Evolutionary conservation across 106 monocot species (phyloP).

Genomic region (Acorus calamus): DNA sequence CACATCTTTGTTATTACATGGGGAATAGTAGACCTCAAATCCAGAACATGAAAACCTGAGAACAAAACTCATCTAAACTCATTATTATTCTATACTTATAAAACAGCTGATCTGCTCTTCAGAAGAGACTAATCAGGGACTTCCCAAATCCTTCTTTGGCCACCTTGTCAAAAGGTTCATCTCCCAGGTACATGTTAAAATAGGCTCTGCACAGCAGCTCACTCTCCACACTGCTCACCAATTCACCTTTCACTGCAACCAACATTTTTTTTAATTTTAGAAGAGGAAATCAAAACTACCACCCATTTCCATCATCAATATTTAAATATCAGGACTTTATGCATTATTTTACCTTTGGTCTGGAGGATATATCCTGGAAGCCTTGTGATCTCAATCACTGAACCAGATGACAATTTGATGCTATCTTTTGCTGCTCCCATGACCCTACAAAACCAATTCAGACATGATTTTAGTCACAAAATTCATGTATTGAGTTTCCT

Average conservation of each 20-base stretch:
- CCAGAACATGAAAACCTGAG: no score
- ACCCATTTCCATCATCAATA: neutral
- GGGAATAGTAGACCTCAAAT: no score
- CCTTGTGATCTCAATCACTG: constrained; percentile 46
- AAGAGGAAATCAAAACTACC: neutral
- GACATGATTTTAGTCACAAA: neutral
- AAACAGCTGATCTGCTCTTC: neutral
- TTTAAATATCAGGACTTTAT: neutral
- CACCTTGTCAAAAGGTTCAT: constrained; percentile 57
- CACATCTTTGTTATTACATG: no score
- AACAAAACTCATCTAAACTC: no score
- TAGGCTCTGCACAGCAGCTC: constrained; percentile 58
- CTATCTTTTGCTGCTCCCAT: constrained; percentile 39
- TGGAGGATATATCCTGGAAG: constrained; percentile 50
- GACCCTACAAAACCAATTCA: constrained; percentile 14
- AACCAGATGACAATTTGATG: constrained; percentile 37
- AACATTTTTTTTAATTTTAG: no score
- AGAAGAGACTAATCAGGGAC: constrained; percentile 26
- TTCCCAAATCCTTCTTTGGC: constrained; percentile 45
- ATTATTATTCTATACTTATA: no score
- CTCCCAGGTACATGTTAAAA: constrained; percentile 54
- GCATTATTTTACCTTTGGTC: constrained; percentile 24
- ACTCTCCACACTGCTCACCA: constrained; percentile 39
- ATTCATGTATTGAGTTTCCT: no score
- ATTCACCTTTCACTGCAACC: constrained; percentile 46